These are phyloP conservation scores for Aspergillus viridinutans DNA, from an alignment of 2,329 filamentous ascomycete genomes.

Conservation along the genomic window DNA sequence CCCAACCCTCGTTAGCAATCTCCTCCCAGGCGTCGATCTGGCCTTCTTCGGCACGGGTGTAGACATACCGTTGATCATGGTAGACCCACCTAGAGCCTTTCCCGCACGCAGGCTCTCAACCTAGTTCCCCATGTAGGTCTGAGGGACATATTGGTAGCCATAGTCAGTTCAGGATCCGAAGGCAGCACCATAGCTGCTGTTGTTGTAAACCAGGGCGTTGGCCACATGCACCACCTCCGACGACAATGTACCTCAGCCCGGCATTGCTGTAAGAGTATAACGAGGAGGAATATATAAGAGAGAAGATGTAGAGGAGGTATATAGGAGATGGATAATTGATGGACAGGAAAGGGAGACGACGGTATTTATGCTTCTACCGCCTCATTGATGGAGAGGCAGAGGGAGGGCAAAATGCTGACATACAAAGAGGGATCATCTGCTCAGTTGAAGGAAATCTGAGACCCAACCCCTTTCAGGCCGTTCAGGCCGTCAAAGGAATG, in stretches of 20 bases:
- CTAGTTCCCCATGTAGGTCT: too few relatives aligned
- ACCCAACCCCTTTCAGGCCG: neutral
- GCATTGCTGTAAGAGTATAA: neutral
- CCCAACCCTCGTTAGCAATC: too few relatives aligned
- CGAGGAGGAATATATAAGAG: neutral
- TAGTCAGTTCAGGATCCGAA: too few relatives aligned
- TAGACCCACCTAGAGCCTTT: too few relatives aligned
- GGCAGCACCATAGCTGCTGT: too few relatives aligned
- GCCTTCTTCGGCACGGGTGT: too few relatives aligned
- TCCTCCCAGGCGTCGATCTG: too few relatives aligned
- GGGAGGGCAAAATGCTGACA: neutral
- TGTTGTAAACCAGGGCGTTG: too few relatives aligned
- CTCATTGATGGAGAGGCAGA: neutral
- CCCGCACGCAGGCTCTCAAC: too few relatives aligned
- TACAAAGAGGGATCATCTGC: neutral
- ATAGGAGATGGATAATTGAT: neutral
- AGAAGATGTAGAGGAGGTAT: neutral
- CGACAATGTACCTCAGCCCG: neutral
- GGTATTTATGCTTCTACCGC: neutral
- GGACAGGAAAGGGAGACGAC: neutral
- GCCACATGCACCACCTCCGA: too few relatives aligned
- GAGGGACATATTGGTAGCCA: too few relatives aligned
- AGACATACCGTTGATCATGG: too few relatives aligned
- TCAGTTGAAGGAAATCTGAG: neutral
- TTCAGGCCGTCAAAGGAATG: neutral